These are phyloP conservation scores for Cyphellophora europaea DNA, from an alignment of 2,329 filamentous ascomycete genomes.

Conservation along the genomic window DNA sequence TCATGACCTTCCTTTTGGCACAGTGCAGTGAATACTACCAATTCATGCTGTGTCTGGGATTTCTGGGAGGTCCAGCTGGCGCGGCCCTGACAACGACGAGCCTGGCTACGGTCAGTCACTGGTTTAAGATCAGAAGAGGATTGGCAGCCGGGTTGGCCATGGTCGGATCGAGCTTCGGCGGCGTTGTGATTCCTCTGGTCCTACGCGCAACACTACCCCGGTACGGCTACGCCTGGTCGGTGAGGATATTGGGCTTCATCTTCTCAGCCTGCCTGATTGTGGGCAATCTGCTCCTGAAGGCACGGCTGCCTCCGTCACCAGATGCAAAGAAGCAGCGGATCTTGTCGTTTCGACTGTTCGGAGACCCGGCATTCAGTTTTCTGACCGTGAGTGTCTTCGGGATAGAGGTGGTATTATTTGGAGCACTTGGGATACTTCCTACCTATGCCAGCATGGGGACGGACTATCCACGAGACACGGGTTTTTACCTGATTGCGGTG, in stretches of 20 bases:
- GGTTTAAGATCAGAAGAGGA: slow-evolving; percentile 29
- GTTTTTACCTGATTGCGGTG: slow-evolving; percentile 36
- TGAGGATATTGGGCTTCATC: slow-evolving; percentile 28
- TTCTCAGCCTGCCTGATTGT: slow-evolving; percentile 24
- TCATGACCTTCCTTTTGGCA: slow-evolving; percentile 37
- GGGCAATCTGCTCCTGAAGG: slow-evolving; percentile 25
- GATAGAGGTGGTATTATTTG: slow-evolving; percentile 42
- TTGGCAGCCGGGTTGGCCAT: slow-evolving; percentile 31
- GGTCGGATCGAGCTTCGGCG: slow-evolving; percentile 29
- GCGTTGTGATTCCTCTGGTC: slow-evolving; percentile 27
- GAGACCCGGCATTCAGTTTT: slow-evolving; percentile 31
- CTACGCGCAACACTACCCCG: slow-evolving; percentile 22
- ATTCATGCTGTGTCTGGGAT: slow-evolving; percentile 31
- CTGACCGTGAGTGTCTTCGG: slow-evolving; percentile 34
- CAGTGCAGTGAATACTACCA: slow-evolving; percentile 41
- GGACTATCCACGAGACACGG: slow-evolving; percentile 22
- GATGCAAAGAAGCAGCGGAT: slow-evolving; percentile 19
- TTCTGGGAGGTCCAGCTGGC: slow-evolving; percentile 26
- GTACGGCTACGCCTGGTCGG: slow-evolving; percentile 28
- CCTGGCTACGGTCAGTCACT: slow-evolving; percentile 30
- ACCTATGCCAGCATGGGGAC: slow-evolving; percentile 34
- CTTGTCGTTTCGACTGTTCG: slow-evolving; percentile 33
- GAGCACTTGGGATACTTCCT: slow-evolving; percentile 37
- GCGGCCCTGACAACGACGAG: slow-evolving; percentile 28
- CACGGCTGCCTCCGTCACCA: slow-evolving; percentile 22